phyloP scores from a whole-genome alignment of 2,329 filamentous ascomycete species.

The Trichoderma aggressivum region DNA sequence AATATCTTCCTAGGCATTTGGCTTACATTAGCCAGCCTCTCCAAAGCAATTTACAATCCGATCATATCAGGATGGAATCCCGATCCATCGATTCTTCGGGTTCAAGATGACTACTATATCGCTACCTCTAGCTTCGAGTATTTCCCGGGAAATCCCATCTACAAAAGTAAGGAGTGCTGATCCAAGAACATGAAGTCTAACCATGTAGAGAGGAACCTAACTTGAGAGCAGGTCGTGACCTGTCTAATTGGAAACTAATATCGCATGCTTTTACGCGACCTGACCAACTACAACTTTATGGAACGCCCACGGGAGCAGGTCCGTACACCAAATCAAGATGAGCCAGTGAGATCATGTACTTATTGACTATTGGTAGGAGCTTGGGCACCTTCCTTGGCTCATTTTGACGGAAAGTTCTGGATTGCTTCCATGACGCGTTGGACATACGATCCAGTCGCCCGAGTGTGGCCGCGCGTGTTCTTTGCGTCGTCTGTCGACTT shows the following conservation, averaged over 20 bases:
- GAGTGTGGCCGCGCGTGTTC: background rate
- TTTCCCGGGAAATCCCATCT: background rate
- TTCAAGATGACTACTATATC: background rate
- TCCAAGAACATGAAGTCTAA: fast-evolving
- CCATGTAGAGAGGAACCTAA: background rate
- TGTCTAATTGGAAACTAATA: background rate
- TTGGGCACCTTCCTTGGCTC: background rate
- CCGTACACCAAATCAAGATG: background rate
- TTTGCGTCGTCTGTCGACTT: background rate
- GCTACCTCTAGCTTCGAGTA: background rate
- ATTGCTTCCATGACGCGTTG: background rate
- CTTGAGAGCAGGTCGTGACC: background rate
- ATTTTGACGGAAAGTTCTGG: background rate
- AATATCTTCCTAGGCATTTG: background rate
- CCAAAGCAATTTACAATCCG: background rate
- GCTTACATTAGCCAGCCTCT: background rate
- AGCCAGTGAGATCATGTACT: background rate
- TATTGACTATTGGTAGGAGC: background rate
- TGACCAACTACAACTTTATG: background rate
- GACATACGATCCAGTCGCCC: background rate
- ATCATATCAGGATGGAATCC: background rate
- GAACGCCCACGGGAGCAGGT: background rate
- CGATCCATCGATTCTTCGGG: background rate
- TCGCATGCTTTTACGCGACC: background rate
- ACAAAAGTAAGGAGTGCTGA: background rate